Base-by-base conservation (phyloP, 805 yeast species). In the Ogataea parapolymorpha region DNA sequence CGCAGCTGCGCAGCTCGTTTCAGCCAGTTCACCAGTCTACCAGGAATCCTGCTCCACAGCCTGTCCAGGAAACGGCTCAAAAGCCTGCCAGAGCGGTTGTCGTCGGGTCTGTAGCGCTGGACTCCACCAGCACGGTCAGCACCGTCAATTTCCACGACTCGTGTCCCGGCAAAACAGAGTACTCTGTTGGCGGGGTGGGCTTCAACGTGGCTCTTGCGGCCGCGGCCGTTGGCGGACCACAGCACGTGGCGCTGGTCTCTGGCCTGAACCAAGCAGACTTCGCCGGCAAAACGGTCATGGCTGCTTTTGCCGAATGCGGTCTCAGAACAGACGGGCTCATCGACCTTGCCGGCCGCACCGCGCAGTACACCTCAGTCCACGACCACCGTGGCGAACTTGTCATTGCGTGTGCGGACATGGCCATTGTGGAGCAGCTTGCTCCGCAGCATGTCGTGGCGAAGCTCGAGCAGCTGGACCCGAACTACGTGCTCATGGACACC, bases 401-500 rank as follows among this genome's bases (percentile, higher is more conserved):
- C 3, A 67, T 85, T 13, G 95, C 95, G 0, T 77, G 87, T 54
- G 91, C 95, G 4, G 95, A 86, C 55, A 88, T 89, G 95, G 67
- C 68, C n/a, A 75, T 82, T 8, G 65, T 81, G 16, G 85, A 84
- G 48, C 62, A 68, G 20, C 44, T 77, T 32, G 66, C 78, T 11
- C 37, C 61, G 0, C 59, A 62, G 0, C 75, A 74, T 44, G 67
- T 83, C 3, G 44, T 53, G 2, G 29, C 59, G 0, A 68, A 74
- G 46, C 50, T 88, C 5, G 44, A 48, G 1, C 37, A 55, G 10
- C 58, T 70, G 1, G 49, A 58, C 5, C 85, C 95, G 0, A 59
- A 64, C 8, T 59, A 64, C 18, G 71, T 85, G 6, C 68, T 83
- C 4, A 56, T 82, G 33, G 96, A 88, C 57, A 80, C 87, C 31